Percentiles rank a stretch among this genome's conserved stretches.
These are phyloP conservation scores for Pythium phragmitis DNA, from an alignment of 352 stramenopile species.

Conservation along the genomic window DNA sequence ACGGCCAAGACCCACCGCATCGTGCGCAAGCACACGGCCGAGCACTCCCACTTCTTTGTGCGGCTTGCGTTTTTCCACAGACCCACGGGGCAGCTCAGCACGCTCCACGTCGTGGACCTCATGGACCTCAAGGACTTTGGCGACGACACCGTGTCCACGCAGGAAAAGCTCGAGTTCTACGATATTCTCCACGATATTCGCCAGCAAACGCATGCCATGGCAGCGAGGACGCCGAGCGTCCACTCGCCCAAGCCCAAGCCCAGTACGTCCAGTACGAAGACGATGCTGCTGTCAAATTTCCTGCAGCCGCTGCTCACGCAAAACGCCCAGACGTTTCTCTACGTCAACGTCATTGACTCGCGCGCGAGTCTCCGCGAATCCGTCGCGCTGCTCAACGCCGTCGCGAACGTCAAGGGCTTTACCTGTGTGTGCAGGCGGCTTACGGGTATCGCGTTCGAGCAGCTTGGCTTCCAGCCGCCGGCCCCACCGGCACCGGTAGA, in stretches of 20 bases:
- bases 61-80: constrained; percentile 57
- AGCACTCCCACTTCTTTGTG: constrained; percentile 71
- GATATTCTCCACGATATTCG: constrained; percentile 53
- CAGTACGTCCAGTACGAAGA: background rate
- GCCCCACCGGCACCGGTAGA: background rate
- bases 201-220: constrained; percentile 14
- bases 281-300: constrained; percentile 54
- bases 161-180: constrained; percentile 64
- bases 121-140: constrained; percentile 64
- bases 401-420: constrained; percentile 59
- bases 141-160: constrained; percentile 24
- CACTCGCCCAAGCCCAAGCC: constrained; percentile 3
- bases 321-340: constrained; percentile 64
- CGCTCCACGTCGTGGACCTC: constrained; percentile 62
- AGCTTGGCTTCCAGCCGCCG: constrained; percentile 48
- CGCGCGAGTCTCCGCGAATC: constrained; percentile 59
- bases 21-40: constrained; percentile 59
- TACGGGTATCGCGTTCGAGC: constrained; percentile 40
- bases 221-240: background rate
- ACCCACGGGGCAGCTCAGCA: constrained; percentile 53
- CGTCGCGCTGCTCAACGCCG: constrained; percentile 61
- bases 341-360: constrained; percentile 70
- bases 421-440: constrained; percentile 55
- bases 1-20: constrained; percentile 75
- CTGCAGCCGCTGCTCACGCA: constrained; percentile 54